Conservation (phyloP, 2,329 filamentous ascomycete species). For the Ascochyta fabae region DNA sequence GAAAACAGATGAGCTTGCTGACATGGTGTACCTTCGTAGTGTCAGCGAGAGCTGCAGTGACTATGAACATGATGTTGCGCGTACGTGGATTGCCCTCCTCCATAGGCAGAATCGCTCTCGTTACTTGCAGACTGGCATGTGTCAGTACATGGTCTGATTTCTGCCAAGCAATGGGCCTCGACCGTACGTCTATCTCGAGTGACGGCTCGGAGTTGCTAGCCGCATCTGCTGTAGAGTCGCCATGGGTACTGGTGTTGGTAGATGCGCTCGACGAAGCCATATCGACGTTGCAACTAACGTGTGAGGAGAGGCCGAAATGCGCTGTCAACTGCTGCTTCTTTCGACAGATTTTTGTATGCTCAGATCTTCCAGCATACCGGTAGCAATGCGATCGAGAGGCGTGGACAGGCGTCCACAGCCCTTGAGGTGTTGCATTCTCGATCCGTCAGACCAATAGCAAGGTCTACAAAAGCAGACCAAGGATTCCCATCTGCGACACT, state of each 20-base stretch:
- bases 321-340: background rate
- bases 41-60: background rate
- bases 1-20: slow-evolving; percentile 39
- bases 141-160: background rate
- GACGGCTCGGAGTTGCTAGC: slow-evolving; percentile 33
- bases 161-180: background rate
- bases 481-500: background rate
- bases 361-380: background rate
- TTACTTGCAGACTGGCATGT: slow-evolving; percentile 22
- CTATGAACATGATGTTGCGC: background rate
- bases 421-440: background rate
- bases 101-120: slow-evolving; percentile 39
- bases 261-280: slow-evolving; percentile 3
- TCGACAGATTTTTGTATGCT: background rate
- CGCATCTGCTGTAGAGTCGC: slow-evolving; percentile 15
- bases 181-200: slow-evolving; percentile 37
- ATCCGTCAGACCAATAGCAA: slow-evolving; percentile 2
- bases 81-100: slow-evolving; percentile 32
- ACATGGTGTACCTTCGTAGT: slow-evolving; percentile 35
- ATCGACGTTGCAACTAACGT: background rate
- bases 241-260: background rate
- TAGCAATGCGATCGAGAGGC: slow-evolving; percentile 3
- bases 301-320: background rate
- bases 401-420: slow-evolving; percentile 1
- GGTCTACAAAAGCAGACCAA: background rate